Evolutionary conservation across 73 alveolate genomes (phyloP), one percentile per base, ranked within the genome.

Genomic region (Paramecium sexaurelia): DNA sequence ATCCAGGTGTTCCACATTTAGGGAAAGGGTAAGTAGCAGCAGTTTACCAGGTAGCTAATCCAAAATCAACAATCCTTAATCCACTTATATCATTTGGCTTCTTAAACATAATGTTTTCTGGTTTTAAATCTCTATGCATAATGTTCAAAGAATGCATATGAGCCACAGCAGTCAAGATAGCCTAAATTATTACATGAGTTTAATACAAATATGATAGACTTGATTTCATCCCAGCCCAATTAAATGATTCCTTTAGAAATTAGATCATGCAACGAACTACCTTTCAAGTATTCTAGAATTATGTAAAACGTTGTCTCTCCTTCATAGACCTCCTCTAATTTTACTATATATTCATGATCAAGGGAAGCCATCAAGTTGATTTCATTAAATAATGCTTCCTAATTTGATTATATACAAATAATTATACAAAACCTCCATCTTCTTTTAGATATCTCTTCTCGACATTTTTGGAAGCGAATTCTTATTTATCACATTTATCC

Each of bases 61-160:
- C 95, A 68, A 92, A 87, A 91, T 92, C 95, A 22, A 75, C 87
- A 3, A 91, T 73, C 8, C 87, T 75, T 15, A 86, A 43, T 57
- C 37, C 55, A 51, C 87, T n/a, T 37, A 85, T 39, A 10, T 91
- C 55, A 22, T 32, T 35, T 35, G 4, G 37, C 15, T 55, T 40
- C 47, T 82, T 83, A 55, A 97, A 94, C 91, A 98, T 94, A 32
- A 98, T 96, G 87, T 98, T 98, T 82, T 98, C 99, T 33, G 98
- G 96, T 91, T 98, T 98, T 22, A 98, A 92, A 93, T 98, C 99
- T 93, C 99, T 87, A 83, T 98, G 99, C 55, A 98, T 96, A 10
- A 97, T 96, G 40, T 93, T 91, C 61, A 92, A 69, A 20, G 95
- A 83, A 55, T 97, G 99, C 47, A 96, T 92, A 55, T 96, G 94